Base-by-base conservation (phyloP, 768 basidiomycete species). In the Mrakia gelida region DNA sequence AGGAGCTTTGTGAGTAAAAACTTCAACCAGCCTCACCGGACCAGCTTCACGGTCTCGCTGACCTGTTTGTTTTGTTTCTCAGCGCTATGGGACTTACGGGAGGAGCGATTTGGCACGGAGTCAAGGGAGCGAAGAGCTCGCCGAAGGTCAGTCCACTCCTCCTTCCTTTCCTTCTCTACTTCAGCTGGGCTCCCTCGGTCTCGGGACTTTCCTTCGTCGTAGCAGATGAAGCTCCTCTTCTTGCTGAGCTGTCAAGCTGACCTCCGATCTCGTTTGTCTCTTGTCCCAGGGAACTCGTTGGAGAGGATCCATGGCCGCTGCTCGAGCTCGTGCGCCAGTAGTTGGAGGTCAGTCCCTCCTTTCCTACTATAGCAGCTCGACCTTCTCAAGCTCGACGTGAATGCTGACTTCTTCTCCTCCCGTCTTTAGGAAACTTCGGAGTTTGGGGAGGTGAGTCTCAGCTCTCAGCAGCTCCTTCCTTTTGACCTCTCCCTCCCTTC, bases 91-190 rank as follows among this genome's bases (percentile, higher is more conserved):
- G 78, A 68, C 73, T 75, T 28, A 63, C 54, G 2, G 96, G 96
- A 82, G 96, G 96, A 82, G 94, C 92, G 80, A 94, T 98, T 83
- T 98, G 96, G 96, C 95, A 98, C 86, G 94, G 95, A 76, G 94
- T 98, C 81, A 98, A 98, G 86, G 96, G 96, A 79, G 94, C 95
- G 10, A 89, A 96, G 82, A 98, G 98, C 86, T 96, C 94, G 79
- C 96, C 96, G 77, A 88, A 92, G 84, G 95, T 95, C 82, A 75
- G 91, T 86, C 1, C 52, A 73, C 43, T 6, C 30, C 15, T 30
- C 63, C 63, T 10, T 34, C 18, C 18, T 30, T 30, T 30, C 49
- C 49, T 21, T 7, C 18, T 13, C 18, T 52, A 15, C 49, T 21
- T 18, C 21, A 65, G 63, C 63, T 65, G 26, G 38, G 8, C 26